Evolutionary conservation across 345 rosid species (phyloP).

Genomic region (Firmiana major): DNA sequence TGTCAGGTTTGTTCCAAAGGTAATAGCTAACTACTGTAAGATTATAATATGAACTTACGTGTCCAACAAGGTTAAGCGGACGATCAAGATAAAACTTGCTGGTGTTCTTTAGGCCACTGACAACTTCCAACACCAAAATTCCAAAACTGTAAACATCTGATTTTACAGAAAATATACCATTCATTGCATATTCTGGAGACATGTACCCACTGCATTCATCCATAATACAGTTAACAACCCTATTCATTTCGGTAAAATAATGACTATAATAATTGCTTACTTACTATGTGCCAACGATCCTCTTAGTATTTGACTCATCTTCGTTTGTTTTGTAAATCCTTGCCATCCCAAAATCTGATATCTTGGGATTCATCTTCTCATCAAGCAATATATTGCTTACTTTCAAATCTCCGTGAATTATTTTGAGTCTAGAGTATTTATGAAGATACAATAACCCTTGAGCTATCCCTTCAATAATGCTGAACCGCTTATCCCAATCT

Average conservation of each 20-base stretch:
- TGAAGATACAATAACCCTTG: slow-evolving; percentile 8
- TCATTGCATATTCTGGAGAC: slow-evolving; percentile 5
- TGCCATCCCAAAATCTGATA: slow-evolving; percentile 6
- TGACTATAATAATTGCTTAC: neutral
- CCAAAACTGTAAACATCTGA: slow-evolving; percentile 5
- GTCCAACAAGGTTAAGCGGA: neutral
- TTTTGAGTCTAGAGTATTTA: neutral
- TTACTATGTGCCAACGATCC: neutral
- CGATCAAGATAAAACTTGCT: neutral
- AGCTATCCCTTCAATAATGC: slow-evolving; percentile 12
- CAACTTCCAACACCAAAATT: neutral
- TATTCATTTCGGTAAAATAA: neutral
- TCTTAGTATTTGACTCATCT: neutral
- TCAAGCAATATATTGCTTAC: neutral
- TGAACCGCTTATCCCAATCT: neutral
- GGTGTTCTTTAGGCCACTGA: neutral
- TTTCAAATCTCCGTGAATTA: slow-evolving; percentile 5
- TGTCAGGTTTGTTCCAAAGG: neutral
- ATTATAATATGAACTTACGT: neutral
- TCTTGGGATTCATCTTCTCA: neutral
- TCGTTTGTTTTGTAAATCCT: neutral
- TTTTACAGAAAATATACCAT: neutral
- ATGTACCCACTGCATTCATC: neutral
- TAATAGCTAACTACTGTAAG: neutral
- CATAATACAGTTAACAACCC: neutral